phyloP scores from a whole-genome alignment of 306 rosid genomes.

The Mimosa bimucronata region DNA sequence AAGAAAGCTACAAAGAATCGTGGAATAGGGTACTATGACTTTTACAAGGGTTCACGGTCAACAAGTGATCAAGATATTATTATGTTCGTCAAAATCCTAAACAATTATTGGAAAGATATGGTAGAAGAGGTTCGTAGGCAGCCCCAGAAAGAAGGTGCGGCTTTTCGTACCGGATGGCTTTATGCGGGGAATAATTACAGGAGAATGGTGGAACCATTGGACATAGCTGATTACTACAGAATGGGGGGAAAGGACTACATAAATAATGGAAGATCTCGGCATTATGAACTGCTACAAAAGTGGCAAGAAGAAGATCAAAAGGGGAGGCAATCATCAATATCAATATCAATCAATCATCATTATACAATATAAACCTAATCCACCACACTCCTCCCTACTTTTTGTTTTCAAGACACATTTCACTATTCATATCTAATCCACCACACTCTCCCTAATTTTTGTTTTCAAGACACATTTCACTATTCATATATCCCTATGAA shows the following conservation, averaged over 20 bases:
- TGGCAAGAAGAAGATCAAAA: slow-evolving; percentile 37
- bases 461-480: too few relatives aligned
- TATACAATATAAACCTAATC: too few relatives aligned
- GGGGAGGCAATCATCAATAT: too few relatives aligned
- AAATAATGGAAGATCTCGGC: slow-evolving; percentile 39
- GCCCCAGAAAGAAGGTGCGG: slow-evolving; percentile 52
- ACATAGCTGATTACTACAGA: slow-evolving; percentile 55
- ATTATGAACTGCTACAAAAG: slow-evolving; percentile 45
- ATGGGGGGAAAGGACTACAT: slow-evolving; percentile 24
- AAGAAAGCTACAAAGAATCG: slow-evolving; percentile 35
- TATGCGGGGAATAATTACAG: slow-evolving; percentile 52
- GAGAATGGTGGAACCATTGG: slow-evolving; percentile 73
- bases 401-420: too few relatives aligned
- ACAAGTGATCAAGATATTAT: slow-evolving; percentile 13
- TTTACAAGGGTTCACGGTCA: slow-evolving; percentile 30
- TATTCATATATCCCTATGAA: too few relatives aligned
- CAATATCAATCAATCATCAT: too few relatives aligned
- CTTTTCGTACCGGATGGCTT: slow-evolving; percentile 48
- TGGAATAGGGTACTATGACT: slow-evolving; percentile 60
- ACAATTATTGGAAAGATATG: slow-evolving; percentile 50
- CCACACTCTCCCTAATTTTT: too few relatives aligned
- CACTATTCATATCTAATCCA: too few relatives aligned
- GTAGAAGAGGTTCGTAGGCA: slow-evolving; percentile 52
- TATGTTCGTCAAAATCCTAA: slow-evolving; percentile 36
- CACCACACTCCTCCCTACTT: too few relatives aligned